These are phyloP conservation scores for Henckelia pumila DNA, from an alignment of 257 asterid genomes.

Conservation along the genomic window DNA sequence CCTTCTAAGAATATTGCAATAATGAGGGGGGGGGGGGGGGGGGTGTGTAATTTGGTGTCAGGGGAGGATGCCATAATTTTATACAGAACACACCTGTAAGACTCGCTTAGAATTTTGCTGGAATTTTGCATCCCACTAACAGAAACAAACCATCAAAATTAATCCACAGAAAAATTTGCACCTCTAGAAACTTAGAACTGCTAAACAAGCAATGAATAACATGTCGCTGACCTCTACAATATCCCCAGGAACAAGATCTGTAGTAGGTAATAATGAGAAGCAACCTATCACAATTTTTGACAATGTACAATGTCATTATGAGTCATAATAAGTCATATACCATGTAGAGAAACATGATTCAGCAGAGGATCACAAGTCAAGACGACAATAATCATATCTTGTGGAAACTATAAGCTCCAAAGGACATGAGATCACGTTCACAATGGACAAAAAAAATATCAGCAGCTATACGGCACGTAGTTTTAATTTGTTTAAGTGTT, in stretches of 20 bases:
- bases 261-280: slow-evolving; percentile 90
- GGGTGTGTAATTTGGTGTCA: neutral
- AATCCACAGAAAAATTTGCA: slow-evolving; percentile 21
- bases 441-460: too few species aligned
- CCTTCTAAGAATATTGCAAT: neutral
- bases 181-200: slow-evolving; percentile 18
- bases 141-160: slow-evolving; percentile 24
- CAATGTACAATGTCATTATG: slow-evolving; percentile 22
- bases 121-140: slow-evolving; percentile 96
- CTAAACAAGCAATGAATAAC: slow-evolving; percentile 26
- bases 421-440: neutral
- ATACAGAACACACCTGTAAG: slow-evolving; percentile 63
- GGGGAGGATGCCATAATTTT: slow-evolving; percentile 8
- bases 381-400: neutral
- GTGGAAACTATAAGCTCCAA: neutral
- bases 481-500: neutral
- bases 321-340: slow-evolving; percentile 1
- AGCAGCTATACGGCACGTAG: neutral
- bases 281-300: slow-evolving; percentile 51
- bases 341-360: slow-evolving; percentile 13
- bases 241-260: slow-evolving; percentile 98
- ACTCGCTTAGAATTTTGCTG: slow-evolving; percentile 99
- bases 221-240: slow-evolving; percentile 94
- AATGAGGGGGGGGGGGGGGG: neutral
- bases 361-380: slow-evolving; percentile 3